Evolutionary conservation across 768 basidiomycete species (phyloP), one percentile per base, ranked within the genome.

Genomic region (Leccinum truebloodii): DNA sequence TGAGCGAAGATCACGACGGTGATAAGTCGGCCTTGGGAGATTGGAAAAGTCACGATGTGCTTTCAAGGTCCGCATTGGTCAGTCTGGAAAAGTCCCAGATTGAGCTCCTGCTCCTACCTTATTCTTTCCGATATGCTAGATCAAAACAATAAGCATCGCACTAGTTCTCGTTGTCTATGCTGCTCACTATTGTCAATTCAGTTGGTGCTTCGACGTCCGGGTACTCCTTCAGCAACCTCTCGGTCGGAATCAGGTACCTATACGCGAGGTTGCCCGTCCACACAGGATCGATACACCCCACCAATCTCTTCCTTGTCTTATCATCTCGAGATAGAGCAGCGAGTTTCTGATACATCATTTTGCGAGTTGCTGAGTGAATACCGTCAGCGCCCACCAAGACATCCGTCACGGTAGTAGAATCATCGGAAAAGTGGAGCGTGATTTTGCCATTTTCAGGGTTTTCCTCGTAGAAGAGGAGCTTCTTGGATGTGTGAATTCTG

Each of bases 321-420:
- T 62, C 59, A 16, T 66, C 60, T 32, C 3, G 24, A 13, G 30
- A 14, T 18, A 28, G 51, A 14, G 62, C 62, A 24, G 65, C 69
- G 2, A 69, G 54, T 0, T 59, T 54, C 51, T 57, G 32, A 39
- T 73, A 69, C 65, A 78, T 69, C 10, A 61, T 61, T 30, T 49
- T 64, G 34, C 77, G 70, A 3, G 71, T 68, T 32, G 65, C 68
- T 0, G 80, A 81, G 24, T 68, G 76, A 58, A 81, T 70, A 1
- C 81, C 81, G 59, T 82, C 81, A 6, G 77, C 72, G 3, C 77
- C 80, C 7, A 81, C 63, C 37, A 83, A 69, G 7, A 82, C 58
- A 55, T 82, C 79, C 28, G 78, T 78, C 0, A 63, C 63, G 8
- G 73, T 70, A 1, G 61, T 68, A 13, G 71, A 69, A 6, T 75